Percentiles rank a stretch among this genome's conserved stretches.
Conservation (phyloP, 768 basidiomycete species). For the Aureoboletus auriporus region DNA sequence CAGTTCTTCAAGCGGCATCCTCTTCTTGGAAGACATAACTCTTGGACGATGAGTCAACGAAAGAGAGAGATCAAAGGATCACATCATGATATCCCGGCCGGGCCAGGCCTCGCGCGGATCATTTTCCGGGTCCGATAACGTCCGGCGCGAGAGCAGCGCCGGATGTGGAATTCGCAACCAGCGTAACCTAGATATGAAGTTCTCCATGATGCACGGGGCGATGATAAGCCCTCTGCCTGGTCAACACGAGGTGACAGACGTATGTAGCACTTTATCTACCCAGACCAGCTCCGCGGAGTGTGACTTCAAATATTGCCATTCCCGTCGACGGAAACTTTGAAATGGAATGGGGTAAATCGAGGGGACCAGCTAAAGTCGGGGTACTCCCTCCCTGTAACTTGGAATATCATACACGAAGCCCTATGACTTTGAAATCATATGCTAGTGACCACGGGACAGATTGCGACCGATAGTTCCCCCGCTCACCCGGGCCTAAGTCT, state of each 20-base stretch:
- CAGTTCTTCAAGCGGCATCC: constrained; percentile 80
- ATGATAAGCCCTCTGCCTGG: constrained; percentile 1
- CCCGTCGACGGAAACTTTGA: constrained; percentile 58
- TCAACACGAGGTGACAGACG: constrained; percentile 30
- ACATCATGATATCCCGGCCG: no score
- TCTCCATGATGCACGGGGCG: constrained; percentile 55
- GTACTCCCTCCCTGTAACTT: no score
- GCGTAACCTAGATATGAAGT: constrained; percentile 75
- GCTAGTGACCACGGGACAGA: not conserved
- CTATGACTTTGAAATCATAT: no score
- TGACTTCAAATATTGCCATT: constrained; percentile 46
- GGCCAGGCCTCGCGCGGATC: constrained; percentile 33
- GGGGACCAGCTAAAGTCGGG: not conserved
- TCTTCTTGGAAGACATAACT: constrained; percentile 76
- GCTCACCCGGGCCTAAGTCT: constrained; percentile 7
- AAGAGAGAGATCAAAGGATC: not conserved
- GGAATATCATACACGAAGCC: no score
- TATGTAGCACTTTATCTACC: constrained; percentile 70
- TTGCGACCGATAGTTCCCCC: constrained; percentile 15
- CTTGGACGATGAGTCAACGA: constrained; percentile 77
- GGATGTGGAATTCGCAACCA: constrained; percentile 78
- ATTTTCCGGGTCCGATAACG: constrained; percentile 59
- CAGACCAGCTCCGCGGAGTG: constrained; percentile 74
- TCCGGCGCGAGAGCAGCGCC: constrained; percentile 56
- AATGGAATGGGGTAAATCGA: constrained; percentile 32